Evolutionary conservation across 176 grass and related monocot genomes (phyloP).

Genomic region (Carex pumila): DNA sequence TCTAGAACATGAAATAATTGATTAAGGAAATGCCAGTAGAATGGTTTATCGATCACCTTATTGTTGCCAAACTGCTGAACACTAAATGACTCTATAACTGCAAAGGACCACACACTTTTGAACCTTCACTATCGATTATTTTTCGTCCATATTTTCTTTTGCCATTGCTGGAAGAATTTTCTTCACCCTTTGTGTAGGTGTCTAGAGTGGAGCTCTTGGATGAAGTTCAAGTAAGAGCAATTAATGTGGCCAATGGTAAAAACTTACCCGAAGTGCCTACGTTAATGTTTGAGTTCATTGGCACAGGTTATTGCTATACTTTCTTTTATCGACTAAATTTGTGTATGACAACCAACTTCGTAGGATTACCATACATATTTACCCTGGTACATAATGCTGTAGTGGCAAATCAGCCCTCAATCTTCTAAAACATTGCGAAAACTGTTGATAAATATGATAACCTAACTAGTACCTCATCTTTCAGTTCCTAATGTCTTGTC

Average conservation of each 20-base stretch:
- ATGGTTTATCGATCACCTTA: background rate
- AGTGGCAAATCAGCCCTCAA: background rate
- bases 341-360: constrained; percentile 3
- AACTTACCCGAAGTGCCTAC: constrained; percentile 81
- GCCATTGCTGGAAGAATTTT: constrained; percentile 11
- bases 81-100: background rate
- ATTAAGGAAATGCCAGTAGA: background rate
- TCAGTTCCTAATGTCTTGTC: background rate
- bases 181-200: constrained; percentile 36
- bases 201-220: constrained; percentile 93
- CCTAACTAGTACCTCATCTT: background rate
- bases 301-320: constrained; percentile 56
- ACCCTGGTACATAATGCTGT: background rate
- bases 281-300: constrained; percentile 99
- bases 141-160: background rate
- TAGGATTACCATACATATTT: background rate
- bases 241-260: constrained; percentile 87
- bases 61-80: background rate
- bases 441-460: background rate
- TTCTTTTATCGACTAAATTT: constrained; percentile 14
- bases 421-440: background rate
- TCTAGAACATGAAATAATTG: background rate
- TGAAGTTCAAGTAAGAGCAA: constrained; percentile 97
- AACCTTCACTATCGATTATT: background rate
- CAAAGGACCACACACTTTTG: background rate